Evolutionary conservation across 805 yeast species (phyloP).

Genomic region (Kazachstania viticola): DNA sequence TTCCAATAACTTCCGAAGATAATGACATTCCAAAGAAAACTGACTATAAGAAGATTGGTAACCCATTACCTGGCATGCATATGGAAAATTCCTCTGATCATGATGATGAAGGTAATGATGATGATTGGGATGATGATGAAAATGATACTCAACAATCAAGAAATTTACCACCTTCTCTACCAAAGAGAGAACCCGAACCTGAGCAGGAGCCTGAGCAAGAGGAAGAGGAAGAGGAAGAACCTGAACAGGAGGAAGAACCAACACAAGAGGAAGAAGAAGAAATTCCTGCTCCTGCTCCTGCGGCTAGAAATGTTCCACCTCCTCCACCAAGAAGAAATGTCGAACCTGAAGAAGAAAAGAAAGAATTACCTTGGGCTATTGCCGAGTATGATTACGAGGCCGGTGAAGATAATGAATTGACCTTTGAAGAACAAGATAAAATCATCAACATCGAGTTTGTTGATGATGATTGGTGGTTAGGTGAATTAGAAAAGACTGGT

Average conservation of each 20-base stretch:
- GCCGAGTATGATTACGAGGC: constrained; percentile 89
- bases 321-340: constrained; percentile 4
- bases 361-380: constrained; percentile 37
- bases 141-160: constrained; percentile 9
- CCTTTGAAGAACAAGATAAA: constrained; percentile 72
- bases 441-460: constrained; percentile 77
- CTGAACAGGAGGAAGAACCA: constrained; percentile 10
- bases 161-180: constrained; percentile 5
- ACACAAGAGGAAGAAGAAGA: constrained; percentile 12
- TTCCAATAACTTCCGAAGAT: constrained; percentile 4
- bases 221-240: constrained; percentile 6
- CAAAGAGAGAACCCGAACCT: constrained; percentile 2
- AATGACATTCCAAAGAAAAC: constrained; percentile 8
- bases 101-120: constrained; percentile 13
- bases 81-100: constrained; percentile 15
- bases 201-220: constrained; percentile 2
- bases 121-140: constrained; percentile 19
- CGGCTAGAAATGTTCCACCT: constrained; percentile 9
- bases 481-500: constrained; percentile 54
- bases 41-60: constrained; percentile 18
- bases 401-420: constrained; percentile 82
- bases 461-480: constrained; percentile 97
- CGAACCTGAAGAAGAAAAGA: constrained; percentile 11
- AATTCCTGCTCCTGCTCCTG: constrained; percentile 20
- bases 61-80: constrained; percentile 27